Conservation (phyloP, 768 basidiomycete genomes). For the Serpula lacrymans region DNA sequence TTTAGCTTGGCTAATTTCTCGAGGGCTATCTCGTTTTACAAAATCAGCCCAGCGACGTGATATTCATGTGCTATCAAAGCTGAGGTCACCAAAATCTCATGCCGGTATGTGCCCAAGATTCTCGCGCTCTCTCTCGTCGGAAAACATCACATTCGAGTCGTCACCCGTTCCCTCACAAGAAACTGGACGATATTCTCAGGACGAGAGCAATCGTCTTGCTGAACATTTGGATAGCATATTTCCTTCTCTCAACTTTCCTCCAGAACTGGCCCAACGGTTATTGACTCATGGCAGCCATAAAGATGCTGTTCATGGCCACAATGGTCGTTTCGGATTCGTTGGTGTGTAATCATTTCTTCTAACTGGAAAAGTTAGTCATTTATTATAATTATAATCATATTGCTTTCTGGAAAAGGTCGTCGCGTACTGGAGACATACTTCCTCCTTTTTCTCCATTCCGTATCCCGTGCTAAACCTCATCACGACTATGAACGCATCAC, state of each 20-base stretch:
- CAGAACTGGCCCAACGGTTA: constrained; percentile 66
- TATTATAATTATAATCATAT: no score
- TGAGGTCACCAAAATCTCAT: no score
- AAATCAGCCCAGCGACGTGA: constrained; percentile 3
- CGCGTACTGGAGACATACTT: constrained; percentile 76
- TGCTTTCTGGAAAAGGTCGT: no score
- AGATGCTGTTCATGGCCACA: constrained; percentile 63
- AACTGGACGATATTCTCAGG: not conserved
- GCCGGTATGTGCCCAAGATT: no score
- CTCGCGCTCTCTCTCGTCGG: no score
- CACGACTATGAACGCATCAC: constrained; percentile 59
- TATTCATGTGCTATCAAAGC: constrained; percentile 2
- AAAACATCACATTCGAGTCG: no score
- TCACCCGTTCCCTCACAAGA: not conserved
- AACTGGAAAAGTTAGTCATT: no score
- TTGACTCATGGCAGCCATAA: constrained; percentile 78
- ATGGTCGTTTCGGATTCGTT: constrained; percentile 67
- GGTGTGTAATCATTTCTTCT: constrained; percentile 49
- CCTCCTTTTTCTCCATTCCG: constrained; percentile 64
- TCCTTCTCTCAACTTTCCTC: constrained; percentile 63
- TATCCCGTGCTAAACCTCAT: constrained; percentile 38
- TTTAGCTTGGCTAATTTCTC: not conserved
- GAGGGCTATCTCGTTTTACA: not conserved
- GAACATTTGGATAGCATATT: constrained; percentile 65
- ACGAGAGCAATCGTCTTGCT: constrained; percentile 29